phyloP scores from a whole-genome alignment of 2,329 filamentous ascomycete species.

The Diaporthe citri region DNA sequence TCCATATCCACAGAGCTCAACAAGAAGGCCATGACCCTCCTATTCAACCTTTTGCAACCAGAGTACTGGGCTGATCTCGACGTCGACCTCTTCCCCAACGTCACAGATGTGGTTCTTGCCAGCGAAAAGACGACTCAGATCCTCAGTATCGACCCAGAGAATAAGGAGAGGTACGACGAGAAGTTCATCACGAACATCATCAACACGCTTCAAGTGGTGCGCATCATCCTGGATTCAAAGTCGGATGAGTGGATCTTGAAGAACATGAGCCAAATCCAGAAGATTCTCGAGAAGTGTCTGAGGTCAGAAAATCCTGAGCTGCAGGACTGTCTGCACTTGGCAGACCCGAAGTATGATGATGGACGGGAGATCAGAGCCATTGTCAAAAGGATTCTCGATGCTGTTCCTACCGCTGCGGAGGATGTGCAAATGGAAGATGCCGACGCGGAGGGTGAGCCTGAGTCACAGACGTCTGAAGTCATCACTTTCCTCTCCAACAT shows the following conservation, averaged over 20 bases:
- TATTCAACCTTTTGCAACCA: slow-evolving; percentile 87
- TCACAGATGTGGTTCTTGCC: slow-evolving; percentile 86
- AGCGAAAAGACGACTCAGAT: slow-evolving; percentile 80
- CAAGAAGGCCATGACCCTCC: slow-evolving; percentile 84
- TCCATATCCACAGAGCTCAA: slow-evolving; percentile 80
- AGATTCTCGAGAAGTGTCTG: slow-evolving; percentile 88
- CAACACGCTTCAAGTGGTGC: slow-evolving; percentile 92
- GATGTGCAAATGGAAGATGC: slow-evolving; percentile 80
- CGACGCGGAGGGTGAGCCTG: slow-evolving; percentile 86
- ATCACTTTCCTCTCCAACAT: slow-evolving; percentile 86
- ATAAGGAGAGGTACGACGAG: slow-evolving; percentile 82
- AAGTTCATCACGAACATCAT: slow-evolving; percentile 90
- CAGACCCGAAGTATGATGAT: slow-evolving; percentile 77
- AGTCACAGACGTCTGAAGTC: slow-evolving; percentile 87
- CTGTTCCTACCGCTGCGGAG: slow-evolving; percentile 74
- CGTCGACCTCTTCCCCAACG: slow-evolving; percentile 89
- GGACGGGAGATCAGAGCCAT: slow-evolving; percentile 79
- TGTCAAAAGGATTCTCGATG: slow-evolving; percentile 86
- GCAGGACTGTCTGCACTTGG: slow-evolving; percentile 88
- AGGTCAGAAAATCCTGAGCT: slow-evolving; percentile 92
- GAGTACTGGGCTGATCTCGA: slow-evolving; percentile 94
- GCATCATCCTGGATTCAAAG: slow-evolving; percentile 89
- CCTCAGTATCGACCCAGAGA: slow-evolving; percentile 69
- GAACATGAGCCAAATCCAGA: slow-evolving; percentile 83
- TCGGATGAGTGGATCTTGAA: slow-evolving; percentile 90